Evolutionary conservation across 139 green algal genomes (phyloP).

Genomic region (Chlamydomonas applanata): DNA sequence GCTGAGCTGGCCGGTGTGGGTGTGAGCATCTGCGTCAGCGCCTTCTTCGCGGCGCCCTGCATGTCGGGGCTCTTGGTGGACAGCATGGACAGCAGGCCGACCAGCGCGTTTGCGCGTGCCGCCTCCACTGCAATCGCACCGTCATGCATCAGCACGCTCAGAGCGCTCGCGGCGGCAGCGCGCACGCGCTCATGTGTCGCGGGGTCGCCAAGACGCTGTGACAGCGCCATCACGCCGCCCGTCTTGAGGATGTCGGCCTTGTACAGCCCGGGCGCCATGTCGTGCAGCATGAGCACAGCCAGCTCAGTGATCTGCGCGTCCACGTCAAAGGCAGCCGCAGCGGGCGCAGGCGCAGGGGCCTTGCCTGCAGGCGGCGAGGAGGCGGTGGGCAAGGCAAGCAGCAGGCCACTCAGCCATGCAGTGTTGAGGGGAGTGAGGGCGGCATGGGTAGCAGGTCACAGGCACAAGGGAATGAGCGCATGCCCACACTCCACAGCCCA

Average conservation of each 20-base stretch:
- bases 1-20: not conserved
- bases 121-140: slow-evolving; percentile 12
- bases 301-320: slow-evolving; percentile 21
- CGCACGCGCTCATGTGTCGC: slow-evolving; percentile 1
- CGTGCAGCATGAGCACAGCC: slow-evolving; percentile 16
- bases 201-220: not conserved
- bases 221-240: slow-evolving; percentile 18
- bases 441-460: too few species aligned
- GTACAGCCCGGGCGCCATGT: slow-evolving; percentile 16
- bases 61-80: not conserved
- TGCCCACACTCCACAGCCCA: not conserved
- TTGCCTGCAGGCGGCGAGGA: not conserved
- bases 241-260: slow-evolving; percentile 22
- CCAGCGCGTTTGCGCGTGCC: not conserved
- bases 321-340: not conserved
- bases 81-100: not conserved
- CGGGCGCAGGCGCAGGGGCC: not conserved
- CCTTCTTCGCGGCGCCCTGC: not conserved
- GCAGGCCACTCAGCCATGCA: not conserved
- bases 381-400: not conserved
- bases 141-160: slow-evolving; percentile 13
- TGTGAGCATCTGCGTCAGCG: slow-evolving; percentile 3
- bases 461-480: not conserved
- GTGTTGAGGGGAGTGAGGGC: too few species aligned
- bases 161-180: not conserved